Evolutionary conservation across 2,329 filamentous ascomycete genomes (phyloP), one percentile per base, ranked within the genome.

Genomic region (Talaromyces islandicus): DNA sequence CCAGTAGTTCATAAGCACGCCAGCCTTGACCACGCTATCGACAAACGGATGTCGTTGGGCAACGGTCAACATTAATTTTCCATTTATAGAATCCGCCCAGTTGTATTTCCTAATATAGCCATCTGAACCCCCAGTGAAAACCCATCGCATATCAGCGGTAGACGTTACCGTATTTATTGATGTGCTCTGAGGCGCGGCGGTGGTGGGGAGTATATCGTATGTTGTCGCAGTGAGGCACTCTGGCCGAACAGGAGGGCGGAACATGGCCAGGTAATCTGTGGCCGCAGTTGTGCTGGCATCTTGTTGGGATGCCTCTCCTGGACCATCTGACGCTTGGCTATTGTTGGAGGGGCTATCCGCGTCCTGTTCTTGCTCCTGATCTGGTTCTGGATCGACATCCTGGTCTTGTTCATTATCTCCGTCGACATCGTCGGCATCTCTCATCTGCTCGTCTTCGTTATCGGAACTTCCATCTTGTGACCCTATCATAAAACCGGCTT

Each of bases 91-190:
- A 38, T 92, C 91, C 3, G 90, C 88, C 73, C 94, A 96, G 73
- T 99, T 95, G 77, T 95, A 97, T 74, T 97, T 97, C 60, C 94
- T 86, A 64, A 99, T 93, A 71, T 96, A 99, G 54, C 94, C 93
- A 76, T 99, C 94, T 0, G 90, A 88, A 0, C 94, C 94, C 41
- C 94, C 94, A 11, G 88, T 96, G 72, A 97, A 92, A 73, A 96
- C 93, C 84, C 92, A 97, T 59, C 92, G 85, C 81, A 97, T 88
- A 73, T 99, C 94, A 2, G 92, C 92, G 0, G 94, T 99, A 32
- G 94, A 88, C 25, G 92, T 87, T 61, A 99, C 85, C 10, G 92
- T 88, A 71, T 99, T 99, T 75, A 99, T 91, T 57, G 92, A 97
- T 3, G 94, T 99, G 63, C 91, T 90, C 73, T 97, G 92, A 0